These are phyloP conservation scores for Senna tora DNA, from an alignment of 306 rosid species.

Conservation along the genomic window DNA sequence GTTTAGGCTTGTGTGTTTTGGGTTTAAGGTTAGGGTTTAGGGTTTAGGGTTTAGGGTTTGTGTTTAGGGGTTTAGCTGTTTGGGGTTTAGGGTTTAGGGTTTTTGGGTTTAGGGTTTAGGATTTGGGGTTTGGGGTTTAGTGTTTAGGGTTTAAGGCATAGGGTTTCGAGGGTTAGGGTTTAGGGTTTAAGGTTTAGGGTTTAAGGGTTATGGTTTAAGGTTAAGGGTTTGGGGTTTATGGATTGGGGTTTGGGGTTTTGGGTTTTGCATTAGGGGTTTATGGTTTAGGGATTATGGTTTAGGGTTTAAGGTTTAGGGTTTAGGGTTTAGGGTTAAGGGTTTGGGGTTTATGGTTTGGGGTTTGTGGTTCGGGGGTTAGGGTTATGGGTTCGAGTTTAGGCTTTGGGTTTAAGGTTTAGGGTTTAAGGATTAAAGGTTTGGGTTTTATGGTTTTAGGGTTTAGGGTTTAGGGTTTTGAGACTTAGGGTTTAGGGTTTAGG, in stretches of 20 bases:
- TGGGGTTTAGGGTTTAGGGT: constrained; percentile 25
- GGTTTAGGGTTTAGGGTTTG: too few relatives aligned
- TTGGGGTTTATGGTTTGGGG: constrained; percentile 32
- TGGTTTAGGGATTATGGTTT: too few relatives aligned
- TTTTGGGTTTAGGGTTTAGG: constrained; percentile 31
- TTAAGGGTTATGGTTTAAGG: constrained; percentile 36
- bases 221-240: constrained; percentile 35
- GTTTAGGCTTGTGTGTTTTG: constrained; percentile 35
- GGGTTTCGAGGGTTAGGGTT: too few relatives aligned
- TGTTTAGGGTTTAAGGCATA: constrained; percentile 41
- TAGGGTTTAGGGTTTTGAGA: constrained; percentile 16
- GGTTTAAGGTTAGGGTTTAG: too few relatives aligned
- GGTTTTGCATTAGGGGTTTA: too few relatives aligned
- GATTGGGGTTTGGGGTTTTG: constrained; percentile 40
- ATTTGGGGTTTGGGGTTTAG: constrained; percentile 38
- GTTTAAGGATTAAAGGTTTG: constrained; percentile 37
- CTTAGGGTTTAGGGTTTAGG: constrained; percentile 37
- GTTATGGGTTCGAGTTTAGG: constrained; percentile 39
- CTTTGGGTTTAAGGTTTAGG: constrained; percentile 39
- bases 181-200: constrained; percentile 41
- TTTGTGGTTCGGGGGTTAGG: constrained; percentile 37
- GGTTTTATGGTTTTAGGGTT: too few relatives aligned
- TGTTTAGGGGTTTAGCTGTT: constrained; percentile 34
- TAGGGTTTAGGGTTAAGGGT: constrained; percentile 36
- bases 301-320: too few relatives aligned